phyloP scores from a whole-genome alignment of 1,284 basidiomycete species.

The Gomphus bonarii region DNA sequence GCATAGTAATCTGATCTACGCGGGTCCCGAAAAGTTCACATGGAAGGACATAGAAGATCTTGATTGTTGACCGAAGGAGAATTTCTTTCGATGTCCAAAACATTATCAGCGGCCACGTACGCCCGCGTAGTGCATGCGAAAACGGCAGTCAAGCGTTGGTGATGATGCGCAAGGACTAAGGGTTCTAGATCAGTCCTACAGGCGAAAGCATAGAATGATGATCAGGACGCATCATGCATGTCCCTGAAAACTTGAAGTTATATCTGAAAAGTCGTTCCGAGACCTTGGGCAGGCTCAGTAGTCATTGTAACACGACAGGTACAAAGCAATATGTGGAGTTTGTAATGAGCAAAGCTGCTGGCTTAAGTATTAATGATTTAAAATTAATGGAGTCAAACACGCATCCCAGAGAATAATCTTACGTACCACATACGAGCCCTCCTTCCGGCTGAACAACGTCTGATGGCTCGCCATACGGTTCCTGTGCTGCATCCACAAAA shows the following conservation, averaged over 20 bases:
- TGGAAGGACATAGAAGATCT: neutral
- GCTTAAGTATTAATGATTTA: neutral
- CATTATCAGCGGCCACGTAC: constrained; percentile 1
- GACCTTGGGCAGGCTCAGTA: constrained; percentile 1
- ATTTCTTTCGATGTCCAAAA: neutral
- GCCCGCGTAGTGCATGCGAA: neutral
- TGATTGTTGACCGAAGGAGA: neutral
- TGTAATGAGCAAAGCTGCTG: constrained; percentile 4
- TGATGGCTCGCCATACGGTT: constrained; percentile 7
- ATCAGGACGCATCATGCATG: neutral
- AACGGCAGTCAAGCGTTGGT: constrained; percentile 6
- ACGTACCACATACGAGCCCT: neutral
- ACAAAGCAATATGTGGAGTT: constrained; percentile 2
- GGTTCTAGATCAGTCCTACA: neutral
- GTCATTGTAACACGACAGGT: constrained; percentile 5
- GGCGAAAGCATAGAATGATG: neutral
- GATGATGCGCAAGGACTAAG: neutral
- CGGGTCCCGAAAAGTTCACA: neutral
- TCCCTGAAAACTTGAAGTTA: neutral
- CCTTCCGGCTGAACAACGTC: constrained; percentile 1
- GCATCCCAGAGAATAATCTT: neutral
- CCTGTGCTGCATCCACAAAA: constrained; percentile 6
- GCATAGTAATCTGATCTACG: constrained; percentile 2
- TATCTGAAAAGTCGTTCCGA: neutral
- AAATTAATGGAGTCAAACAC: neutral